Base-by-base conservation (phyloP, 2,329 filamentous ascomycete species). In the Curvularia hawaiiensis region DNA sequence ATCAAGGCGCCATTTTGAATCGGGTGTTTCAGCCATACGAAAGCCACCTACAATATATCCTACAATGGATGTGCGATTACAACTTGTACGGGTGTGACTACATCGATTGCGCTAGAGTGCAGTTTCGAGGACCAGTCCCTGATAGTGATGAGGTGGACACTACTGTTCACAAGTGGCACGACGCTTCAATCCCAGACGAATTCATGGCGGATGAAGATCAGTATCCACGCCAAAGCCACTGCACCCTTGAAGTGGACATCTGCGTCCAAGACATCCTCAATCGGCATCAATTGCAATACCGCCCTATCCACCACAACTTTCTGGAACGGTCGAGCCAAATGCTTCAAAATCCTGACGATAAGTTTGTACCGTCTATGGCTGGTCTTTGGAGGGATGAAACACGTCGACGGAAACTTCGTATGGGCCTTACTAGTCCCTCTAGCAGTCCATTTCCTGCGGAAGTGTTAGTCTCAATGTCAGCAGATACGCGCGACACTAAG, bases 51-150 rank as follows among this genome's bases (percentile, higher is more conserved):
- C 92, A 97, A 71, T 98, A 93, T 73, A 79, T 97, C 9, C 83
- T 95, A 10, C 96, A 99, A 77, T 99, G 96, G 85, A 98, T 99
- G 95, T 90, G 89, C 63, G 96, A 99, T 75, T 99, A 96, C 80
- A 99, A 97, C 72, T 81, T 99, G 64, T 98, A 96, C 74, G 96
- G 96, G 7, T 99, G 95, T 72, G 89, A 87, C 54, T 96, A 94
- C 68, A 87, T 98, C 63, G 85, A 94, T 57, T 89, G 87, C 49
- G 81, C 81, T 10, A 90, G 86, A 61, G 85, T 88, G 1, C 82
- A 79, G 28, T 97, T 97, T 71, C 86, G 95, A 53, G 81, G 82
- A 2, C 92, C 92, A 0, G 80, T 97, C 2, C 93, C 93, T 0
- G 79, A 84, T 9, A 87, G 85, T 67, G 80, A 87, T n/a, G 83